phyloP scores from a whole-genome alignment of 2,329 filamentous ascomycete genomes.

The Exophiala oligosperma region DNA sequence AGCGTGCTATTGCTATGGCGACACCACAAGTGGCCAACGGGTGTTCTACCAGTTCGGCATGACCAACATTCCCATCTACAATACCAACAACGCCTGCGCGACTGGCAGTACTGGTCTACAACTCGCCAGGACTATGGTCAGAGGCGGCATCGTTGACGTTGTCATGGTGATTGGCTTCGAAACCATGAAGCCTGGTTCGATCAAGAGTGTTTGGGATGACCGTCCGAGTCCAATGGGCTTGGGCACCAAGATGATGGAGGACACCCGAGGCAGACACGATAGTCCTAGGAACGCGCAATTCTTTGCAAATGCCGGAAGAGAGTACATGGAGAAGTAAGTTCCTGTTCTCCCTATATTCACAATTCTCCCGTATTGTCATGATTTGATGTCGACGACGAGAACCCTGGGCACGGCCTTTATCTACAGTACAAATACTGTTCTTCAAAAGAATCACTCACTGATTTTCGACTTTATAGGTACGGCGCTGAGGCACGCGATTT shows the following conservation, averaged over 20 bases:
- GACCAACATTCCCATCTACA: slow-evolving; percentile 94
- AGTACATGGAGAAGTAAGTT: slow-evolving; percentile 88
- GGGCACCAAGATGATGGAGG: slow-evolving; percentile 73
- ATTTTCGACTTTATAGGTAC: slow-evolving; percentile 53
- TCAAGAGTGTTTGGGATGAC: slow-evolving; percentile 83
- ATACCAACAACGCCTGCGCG: slow-evolving; percentile 92
- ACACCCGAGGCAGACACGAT: slow-evolving; percentile 75
- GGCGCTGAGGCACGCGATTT: slow-evolving; percentile 85
- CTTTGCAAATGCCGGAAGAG: slow-evolving; percentile 89
- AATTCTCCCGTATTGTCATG: neutral
- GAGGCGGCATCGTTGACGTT: slow-evolving; percentile 78
- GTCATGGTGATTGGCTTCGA: slow-evolving; percentile 93
- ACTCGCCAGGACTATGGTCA: slow-evolving; percentile 78
- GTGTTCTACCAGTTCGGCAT: slow-evolving; percentile 99
- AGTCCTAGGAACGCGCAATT: slow-evolving; percentile 85
- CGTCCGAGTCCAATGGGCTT: slow-evolving; percentile 76
- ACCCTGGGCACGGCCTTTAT: too few species aligned
- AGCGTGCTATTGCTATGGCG: slow-evolving; percentile 96
- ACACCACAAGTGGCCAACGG: slow-evolving; percentile 90
- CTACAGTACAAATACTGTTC: too few species aligned
- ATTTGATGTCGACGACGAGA: too few species aligned
- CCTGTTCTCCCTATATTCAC: neutral
- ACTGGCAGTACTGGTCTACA: slow-evolving; percentile 87
- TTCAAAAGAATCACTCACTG: too few species aligned
- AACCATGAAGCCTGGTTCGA: slow-evolving; percentile 90